Base-by-base conservation (phyloP, 306 rosid species). In the Amphicarpaea edgeworthii region DNA sequence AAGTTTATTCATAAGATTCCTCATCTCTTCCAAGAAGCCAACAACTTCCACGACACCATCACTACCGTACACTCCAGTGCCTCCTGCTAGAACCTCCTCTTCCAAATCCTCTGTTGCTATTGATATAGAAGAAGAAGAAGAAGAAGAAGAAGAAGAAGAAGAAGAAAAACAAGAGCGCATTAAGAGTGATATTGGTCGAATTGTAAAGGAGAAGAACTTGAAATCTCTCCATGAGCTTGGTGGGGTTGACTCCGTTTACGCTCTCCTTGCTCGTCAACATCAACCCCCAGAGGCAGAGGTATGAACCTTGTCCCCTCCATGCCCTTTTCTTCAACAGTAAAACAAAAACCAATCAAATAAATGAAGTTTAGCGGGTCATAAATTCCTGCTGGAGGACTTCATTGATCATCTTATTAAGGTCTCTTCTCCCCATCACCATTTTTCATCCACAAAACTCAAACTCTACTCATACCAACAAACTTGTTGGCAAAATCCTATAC, bases 131-230 rank as follows among this genome's bases (percentile, higher is more conserved):
- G 75, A 16, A 5, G 58, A 12, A 6, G 32, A 28, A 28, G 32
- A 28, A 28, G 32, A 28, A 28, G 4, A 0, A 28, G 32, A 28
- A 28, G n/a, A n/a, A n/a, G n/a, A n/a, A n/a, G n/a, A n/a, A n/a
- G n/a, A n/a, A n/a, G n/a, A n/a, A 24, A 24, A 24, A 24, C 53
- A 75, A 26, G 42, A 24, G 34, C 6, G 0, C 8, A 12, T 14
- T 28, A 69, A 2, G 69, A 23, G 40, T 2, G 40, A 47, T 2
- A 34, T 86, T 76, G 83, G 15, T 72, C 7, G 30, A 66, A 81
- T 87, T 12, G 89, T 86, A 53, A 81, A 50, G 73, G 80, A 66
- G 16, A 51, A 51, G 76, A 73, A 88, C 76, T 77, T 83, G 38
- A 21, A 14, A 9, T 72, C 60, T 5, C 81, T 90, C 42, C 8